Base-by-base conservation (phyloP, 192 early-diverging fungal species). In the Spizellomyces punctatus region DNA sequence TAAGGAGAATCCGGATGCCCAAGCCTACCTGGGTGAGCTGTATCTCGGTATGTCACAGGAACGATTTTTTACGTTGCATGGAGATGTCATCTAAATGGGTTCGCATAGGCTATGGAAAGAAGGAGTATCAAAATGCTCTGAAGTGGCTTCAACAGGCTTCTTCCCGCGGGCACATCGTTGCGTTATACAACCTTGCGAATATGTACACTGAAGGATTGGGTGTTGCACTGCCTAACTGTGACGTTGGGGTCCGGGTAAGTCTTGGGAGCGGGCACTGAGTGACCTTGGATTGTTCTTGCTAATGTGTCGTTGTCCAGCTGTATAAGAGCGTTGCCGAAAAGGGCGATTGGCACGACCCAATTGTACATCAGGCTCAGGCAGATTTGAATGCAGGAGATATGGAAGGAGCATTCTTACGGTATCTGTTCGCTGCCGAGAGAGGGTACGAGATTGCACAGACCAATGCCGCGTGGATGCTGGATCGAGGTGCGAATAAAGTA, bases 381-480 rank as follows among this genome's bases (percentile, higher is more conserved):
- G 86, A 85, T n/a, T 90, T 89, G 57, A 63, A 64, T 21, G 76
- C 77, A 7, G 90, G 88, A 42, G 91, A 93, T 75, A 70, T 85
- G 46, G 89, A 92, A 17, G 82, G 79, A 16, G 93, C 94, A 1
- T 73, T 92, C 6, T 46, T 95, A 6, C 70, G 83, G 17, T 96
- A 94, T 80, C 80, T 92, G 63, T 79, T 91, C 47, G 94, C 93
- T 1, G 95, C 96, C 0, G 96, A 99, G 78, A 86, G 90, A 69
- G 97, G 97, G 8, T 88, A 89, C 76, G 92, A 94, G 70, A 80
- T 91, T 5, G 93, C 90, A 3, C 96, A 98, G 78, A 81, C 89
- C 12, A 98, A 97, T 78, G 90, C 92, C 44, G 97, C 97, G 5
- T 92, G 90, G 82, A 74, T 99, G 49, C 75, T 99, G 45, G 97